Conservation (phyloP, 2,329 filamentous ascomycete genomes). For the Tolypocladium sp. region DNA sequence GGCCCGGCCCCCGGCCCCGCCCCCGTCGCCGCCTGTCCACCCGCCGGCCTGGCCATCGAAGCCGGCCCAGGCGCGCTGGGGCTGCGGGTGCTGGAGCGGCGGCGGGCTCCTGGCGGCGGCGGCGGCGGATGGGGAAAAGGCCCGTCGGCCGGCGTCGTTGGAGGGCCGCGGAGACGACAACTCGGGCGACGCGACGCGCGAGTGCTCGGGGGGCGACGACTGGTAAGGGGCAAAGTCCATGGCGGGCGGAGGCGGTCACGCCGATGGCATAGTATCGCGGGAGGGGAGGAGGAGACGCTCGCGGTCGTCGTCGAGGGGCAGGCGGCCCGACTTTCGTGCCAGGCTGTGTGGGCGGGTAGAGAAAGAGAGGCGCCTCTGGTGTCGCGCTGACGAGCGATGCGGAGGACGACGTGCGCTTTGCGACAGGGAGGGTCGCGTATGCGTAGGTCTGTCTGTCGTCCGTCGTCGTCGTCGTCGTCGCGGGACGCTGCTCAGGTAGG, state of each 20-base stretch:
- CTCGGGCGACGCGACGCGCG: constrained; percentile 67
- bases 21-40: constrained; percentile 8
- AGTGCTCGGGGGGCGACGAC: constrained; percentile 77
- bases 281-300: not conserved
- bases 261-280: not conserved
- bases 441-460: not conserved
- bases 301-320: not conserved
- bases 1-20: no score
- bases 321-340: not conserved
- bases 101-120: constrained; percentile 31
- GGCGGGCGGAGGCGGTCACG: constrained; percentile 10
- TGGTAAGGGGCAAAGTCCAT: constrained; percentile 99
- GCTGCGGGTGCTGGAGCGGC: constrained; percentile 40
- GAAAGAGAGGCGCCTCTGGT: not conserved
- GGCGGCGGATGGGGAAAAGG: constrained; percentile 36
- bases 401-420: not conserved
- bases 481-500: not conserved
- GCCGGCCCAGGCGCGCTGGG: constrained; percentile 43
- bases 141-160: constrained; percentile 41
- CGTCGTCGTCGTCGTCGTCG: no score
- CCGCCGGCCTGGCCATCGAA: constrained; percentile 27
- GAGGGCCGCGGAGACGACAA: constrained; percentile 45
- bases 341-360: not conserved
- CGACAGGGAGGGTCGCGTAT: not conserved
- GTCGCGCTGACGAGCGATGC: not conserved